Conservation (phyloP, 2,329 filamentous ascomycete species). For the Cordyceps tenuipes region DNA sequence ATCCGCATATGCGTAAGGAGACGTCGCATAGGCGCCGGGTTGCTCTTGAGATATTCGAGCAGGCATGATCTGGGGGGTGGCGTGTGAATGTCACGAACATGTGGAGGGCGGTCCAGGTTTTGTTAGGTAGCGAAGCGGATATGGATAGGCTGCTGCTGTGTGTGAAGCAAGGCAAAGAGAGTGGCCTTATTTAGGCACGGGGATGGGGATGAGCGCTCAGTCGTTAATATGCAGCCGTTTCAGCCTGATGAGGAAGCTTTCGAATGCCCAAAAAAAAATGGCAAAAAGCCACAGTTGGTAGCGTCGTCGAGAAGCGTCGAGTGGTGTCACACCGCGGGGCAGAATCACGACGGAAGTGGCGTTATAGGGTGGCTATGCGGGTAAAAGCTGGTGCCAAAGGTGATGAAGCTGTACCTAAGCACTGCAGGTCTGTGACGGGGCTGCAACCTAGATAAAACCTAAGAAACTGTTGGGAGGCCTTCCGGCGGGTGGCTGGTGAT, state of each 20-base stretch:
- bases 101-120: background rate
- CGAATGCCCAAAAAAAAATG: slow-evolving; percentile 1
- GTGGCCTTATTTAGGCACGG: background rate
- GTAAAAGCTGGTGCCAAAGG: background rate
- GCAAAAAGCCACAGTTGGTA: slow-evolving; percentile 2
- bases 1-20: slow-evolving; percentile 6
- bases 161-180: background rate
- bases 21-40: slow-evolving; percentile 1
- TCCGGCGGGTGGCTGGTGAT: background rate
- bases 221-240: background rate
- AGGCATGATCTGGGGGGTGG: slow-evolving; percentile 2
- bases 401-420: background rate
- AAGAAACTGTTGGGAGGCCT: background rate
- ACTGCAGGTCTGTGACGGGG: background rate
- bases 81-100: slow-evolving; percentile 4
- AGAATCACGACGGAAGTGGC: background rate
- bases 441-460: background rate
- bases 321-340: slow-evolving; percentile 3
- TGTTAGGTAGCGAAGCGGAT: background rate
- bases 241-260: slow-evolving; percentile 1
- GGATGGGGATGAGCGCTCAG: background rate
- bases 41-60: slow-evolving; percentile 5
- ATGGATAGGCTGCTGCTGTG: background rate
- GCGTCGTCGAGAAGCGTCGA: background rate
- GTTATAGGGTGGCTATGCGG: slow-evolving; percentile 9